phyloP scores from a whole-genome alignment of 1,284 basidiomycete species.

The Serendipita sp. region DNA sequence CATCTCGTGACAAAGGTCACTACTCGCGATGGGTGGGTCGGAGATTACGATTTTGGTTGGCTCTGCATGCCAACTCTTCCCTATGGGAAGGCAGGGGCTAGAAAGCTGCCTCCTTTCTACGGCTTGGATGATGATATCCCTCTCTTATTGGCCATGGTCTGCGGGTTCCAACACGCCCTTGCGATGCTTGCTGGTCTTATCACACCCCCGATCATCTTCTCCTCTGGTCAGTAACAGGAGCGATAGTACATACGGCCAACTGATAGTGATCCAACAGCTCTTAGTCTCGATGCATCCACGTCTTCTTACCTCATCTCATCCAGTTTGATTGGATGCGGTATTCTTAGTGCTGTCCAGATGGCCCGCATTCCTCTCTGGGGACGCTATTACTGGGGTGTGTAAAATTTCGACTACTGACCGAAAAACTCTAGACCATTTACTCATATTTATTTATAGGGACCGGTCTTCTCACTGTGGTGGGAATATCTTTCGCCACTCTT shows the following conservation, averaged over 20 bases:
- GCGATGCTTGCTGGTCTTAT: constrained; percentile 70
- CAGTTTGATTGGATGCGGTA: constrained; percentile 66
- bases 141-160: constrained; percentile 49
- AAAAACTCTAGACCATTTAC: neutral
- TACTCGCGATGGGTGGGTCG: constrained; percentile 54
- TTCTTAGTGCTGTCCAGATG: constrained; percentile 64
- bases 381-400: constrained; percentile 31
- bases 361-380: constrained; percentile 46
- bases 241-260: constrained; percentile 16
- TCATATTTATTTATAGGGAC: constrained; percentile 37
- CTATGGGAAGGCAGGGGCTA: constrained; percentile 25
- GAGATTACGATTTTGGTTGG: constrained; percentile 65
- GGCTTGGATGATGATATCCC: constrained; percentile 56
- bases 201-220: constrained; percentile 70
- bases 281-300: constrained; percentile 22
- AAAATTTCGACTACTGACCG: neutral
- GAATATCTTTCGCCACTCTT: constrained; percentile 71
- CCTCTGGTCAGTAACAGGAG: constrained; percentile 45
- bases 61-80: constrained; percentile 53
- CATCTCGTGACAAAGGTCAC: constrained; percentile 25
- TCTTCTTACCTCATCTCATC: constrained; percentile 74
- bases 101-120: constrained; percentile 52
- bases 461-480: constrained; percentile 71
- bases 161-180: constrained; percentile 63
- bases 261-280: constrained; percentile 12